phyloP scores from a whole-genome alignment of 1,284 basidiomycete species.

The Sanguinoderma infundibulare region DNA sequence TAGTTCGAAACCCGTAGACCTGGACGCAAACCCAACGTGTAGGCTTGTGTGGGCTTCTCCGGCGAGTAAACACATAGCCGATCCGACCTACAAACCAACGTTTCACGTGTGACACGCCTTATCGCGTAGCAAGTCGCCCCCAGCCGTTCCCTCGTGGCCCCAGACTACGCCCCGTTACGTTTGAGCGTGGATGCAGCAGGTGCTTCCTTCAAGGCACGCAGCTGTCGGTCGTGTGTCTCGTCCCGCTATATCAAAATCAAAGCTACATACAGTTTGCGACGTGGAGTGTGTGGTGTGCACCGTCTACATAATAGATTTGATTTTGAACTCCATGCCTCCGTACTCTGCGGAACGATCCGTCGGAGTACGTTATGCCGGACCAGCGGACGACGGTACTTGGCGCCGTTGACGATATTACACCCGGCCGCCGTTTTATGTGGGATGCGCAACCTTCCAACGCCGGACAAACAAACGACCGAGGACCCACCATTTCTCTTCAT shows the following conservation, averaged over 20 bases:
- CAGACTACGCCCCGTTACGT: neutral
- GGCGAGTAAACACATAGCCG: conserved; percentile 19
- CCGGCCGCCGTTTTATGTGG: neutral
- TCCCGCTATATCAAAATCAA: neutral
- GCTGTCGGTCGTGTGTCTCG: neutral
- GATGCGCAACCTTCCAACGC: neutral
- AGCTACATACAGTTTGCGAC: neutral
- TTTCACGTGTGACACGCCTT: neutral
- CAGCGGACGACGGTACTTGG: no score
- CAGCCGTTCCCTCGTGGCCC: neutral
- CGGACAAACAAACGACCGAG: neutral
- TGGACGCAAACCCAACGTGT: conserved; percentile 4
- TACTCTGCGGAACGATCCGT: neutral
- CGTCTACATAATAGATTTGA: neutral
- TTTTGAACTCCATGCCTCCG: neutral
- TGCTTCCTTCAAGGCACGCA: neutral
- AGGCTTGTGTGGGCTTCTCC: conserved; percentile 8
- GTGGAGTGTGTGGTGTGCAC: neutral
- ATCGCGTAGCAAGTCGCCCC: neutral
- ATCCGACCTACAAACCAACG: neutral
- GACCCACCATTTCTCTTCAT: neutral
- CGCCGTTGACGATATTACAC: neutral
- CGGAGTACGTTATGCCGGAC: no score
- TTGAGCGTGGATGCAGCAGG: neutral
- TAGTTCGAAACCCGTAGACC: neutral